phyloP scores from a whole-genome alignment of 306 rosid species.

The Prunus dulcis region DNA sequence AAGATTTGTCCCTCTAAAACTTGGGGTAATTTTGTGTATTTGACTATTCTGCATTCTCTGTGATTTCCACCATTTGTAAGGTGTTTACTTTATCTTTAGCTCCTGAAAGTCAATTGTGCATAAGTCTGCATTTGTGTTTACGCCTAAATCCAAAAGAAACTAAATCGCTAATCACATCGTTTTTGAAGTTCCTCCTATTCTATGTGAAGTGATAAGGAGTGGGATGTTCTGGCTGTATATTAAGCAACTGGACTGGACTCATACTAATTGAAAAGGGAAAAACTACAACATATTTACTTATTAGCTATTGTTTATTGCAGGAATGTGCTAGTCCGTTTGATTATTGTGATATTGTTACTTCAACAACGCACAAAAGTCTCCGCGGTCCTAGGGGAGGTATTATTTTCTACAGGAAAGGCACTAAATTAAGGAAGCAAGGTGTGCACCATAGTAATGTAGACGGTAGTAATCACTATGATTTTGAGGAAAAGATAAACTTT shows the following conservation, averaged over 20 bases:
- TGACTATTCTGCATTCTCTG: background rate
- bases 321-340: slow-evolving; percentile 73
- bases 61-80: background rate
- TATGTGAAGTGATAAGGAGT: background rate
- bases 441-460: slow-evolving; percentile 42
- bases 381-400: slow-evolving; percentile 91
- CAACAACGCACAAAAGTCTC: slow-evolving; percentile 90
- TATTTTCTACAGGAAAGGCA: slow-evolving; percentile 66
- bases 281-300: background rate
- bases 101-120: background rate
- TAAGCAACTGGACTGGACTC: background rate
- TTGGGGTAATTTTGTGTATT: background rate
- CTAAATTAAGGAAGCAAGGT: slow-evolving; percentile 57
- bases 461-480: slow-evolving; percentile 47
- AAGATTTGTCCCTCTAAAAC: background rate
- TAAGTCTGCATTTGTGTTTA: background rate
- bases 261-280: background rate
- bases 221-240: background rate
- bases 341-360: slow-evolving; percentile 73
- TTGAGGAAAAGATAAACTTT: slow-evolving; percentile 80
- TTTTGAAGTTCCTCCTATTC: background rate
- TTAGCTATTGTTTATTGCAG: slow-evolving; percentile 34
- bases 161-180: background rate
- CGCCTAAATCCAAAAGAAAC: background rate
- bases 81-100: background rate